Evolutionary conservation across 495 filamentous ascomycete species (phyloP).

Genomic region (Poronia punctata): DNA sequence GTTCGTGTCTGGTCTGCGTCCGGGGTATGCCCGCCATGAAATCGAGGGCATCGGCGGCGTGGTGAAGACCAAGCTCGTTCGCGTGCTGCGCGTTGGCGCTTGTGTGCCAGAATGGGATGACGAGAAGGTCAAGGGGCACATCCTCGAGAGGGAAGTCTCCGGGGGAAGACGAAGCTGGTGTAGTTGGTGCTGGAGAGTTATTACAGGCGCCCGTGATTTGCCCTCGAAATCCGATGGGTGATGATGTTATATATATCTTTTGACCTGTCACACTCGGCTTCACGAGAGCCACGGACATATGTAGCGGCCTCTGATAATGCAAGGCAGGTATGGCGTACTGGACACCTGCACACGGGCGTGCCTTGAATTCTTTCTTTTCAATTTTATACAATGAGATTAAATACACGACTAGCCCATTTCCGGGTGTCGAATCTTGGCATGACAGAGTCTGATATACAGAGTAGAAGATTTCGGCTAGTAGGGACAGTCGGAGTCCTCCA

Average conservation of each 20-base stretch:
- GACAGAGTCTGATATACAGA: constrained; percentile 6
- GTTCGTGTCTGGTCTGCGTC: constrained; percentile 26
- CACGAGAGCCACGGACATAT: too few relatives aligned
- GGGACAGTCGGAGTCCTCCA: not conserved
- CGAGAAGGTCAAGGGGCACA: constrained; percentile 53
- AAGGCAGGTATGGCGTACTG: too few relatives aligned
- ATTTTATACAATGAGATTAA: constrained; percentile 5
- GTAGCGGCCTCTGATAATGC: too few relatives aligned
- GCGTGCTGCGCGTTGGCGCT: constrained; percentile 67
- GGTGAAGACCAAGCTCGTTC: constrained; percentile 74
- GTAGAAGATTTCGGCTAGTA: not conserved
- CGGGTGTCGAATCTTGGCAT: not conserved
- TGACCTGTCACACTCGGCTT: too few relatives aligned
- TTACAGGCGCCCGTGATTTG: constrained; percentile 37
- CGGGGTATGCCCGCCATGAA: constrained; percentile 75
- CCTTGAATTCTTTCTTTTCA: constrained; percentile 8
- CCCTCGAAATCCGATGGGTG: constrained; percentile 11
- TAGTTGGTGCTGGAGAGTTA: constrained; percentile 58
- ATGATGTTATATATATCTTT: constrained; percentile 1
- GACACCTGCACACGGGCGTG: too few relatives aligned
- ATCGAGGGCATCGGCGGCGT: constrained; percentile 80
- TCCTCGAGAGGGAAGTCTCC: constrained; percentile 49
- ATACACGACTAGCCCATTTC: not conserved
- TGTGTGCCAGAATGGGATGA: constrained; percentile 78
- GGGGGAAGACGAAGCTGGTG: constrained; percentile 57